These are phyloP conservation scores for Hypoxylon rubiginosum DNA, from an alignment of 2,329 filamentous ascomycete genomes.

Conservation along the genomic window DNA sequence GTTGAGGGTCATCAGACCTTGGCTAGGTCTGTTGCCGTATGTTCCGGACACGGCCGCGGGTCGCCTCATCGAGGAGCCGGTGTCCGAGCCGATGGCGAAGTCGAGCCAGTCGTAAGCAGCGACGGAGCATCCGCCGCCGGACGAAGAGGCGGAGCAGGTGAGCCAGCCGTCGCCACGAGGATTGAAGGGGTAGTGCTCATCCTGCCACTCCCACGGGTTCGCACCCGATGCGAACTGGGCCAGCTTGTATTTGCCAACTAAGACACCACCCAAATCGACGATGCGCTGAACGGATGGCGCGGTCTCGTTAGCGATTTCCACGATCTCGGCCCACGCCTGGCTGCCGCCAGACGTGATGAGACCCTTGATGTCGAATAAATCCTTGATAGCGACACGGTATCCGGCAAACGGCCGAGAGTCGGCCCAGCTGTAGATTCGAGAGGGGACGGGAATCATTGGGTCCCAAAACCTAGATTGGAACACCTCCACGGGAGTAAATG, in stretches of 20 bases:
- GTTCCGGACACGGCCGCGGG: constrained; percentile 48
- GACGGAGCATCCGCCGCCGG: constrained; percentile 51
- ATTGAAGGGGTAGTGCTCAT: constrained; percentile 51
- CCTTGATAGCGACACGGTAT: constrained; percentile 53
- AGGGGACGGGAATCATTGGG: constrained; percentile 54
- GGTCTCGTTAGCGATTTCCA: constrained; percentile 45
- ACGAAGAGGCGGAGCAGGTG: constrained; percentile 51
- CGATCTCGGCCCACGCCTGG: constrained; percentile 49
- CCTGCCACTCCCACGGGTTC: constrained; percentile 39
- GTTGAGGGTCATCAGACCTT: constrained; percentile 45
- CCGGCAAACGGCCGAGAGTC: constrained; percentile 54
- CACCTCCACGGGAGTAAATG: constrained; percentile 37
- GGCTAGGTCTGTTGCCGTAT: constrained; percentile 49
- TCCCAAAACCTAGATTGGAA: constrained; percentile 41
- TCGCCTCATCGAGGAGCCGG: constrained; percentile 46
- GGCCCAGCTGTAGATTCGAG: constrained; percentile 54
- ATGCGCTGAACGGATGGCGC: constrained; percentile 53
- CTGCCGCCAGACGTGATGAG: constrained; percentile 53
- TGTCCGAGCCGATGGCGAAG: constrained; percentile 55
- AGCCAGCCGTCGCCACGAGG: constrained; percentile 55
- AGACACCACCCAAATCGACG: constrained; percentile 51
- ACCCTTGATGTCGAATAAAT: constrained; percentile 54
- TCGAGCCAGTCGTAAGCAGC: constrained; percentile 59
- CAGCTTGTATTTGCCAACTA: constrained; percentile 54
- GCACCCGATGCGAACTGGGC: constrained; percentile 53